These are phyloP conservation scores for Pestalotiopsis fici DNA, from an alignment of 2,329 filamentous ascomycete genomes.

Conservation along the genomic window DNA sequence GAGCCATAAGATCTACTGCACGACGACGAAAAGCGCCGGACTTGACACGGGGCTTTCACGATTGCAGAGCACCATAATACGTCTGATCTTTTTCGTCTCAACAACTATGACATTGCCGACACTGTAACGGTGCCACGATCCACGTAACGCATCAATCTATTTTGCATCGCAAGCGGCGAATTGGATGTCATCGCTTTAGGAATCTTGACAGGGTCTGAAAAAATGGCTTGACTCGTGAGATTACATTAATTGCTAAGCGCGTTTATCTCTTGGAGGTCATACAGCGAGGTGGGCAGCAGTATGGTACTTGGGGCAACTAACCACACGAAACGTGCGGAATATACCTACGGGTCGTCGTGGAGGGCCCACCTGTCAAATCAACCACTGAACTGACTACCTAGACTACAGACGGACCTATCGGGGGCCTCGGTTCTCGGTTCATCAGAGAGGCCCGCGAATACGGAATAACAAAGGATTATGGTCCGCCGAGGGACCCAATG, in stretches of 20 bases:
- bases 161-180: background rate
- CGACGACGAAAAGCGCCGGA: background rate
- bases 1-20: background rate
- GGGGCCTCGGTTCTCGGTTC: slow-evolving; percentile 5
- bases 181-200: background rate
- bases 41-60: background rate
- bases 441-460: background rate
- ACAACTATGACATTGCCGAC: background rate
- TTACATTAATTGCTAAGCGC: slow-evolving; percentile 4
- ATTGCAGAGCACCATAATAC: background rate
- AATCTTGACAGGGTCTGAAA: background rate
- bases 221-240: background rate
- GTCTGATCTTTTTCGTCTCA: background rate
- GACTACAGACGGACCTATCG: background rate
- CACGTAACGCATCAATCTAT: background rate
- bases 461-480: background rate
- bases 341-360: background rate
- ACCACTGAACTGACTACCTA: no score
- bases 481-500: background rate
- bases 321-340: background rate
- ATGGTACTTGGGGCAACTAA: slow-evolving; percentile 1
- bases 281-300: background rate
- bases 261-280: background rate
- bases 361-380: slow-evolving; percentile 7
- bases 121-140: background rate